Base-by-base conservation (phyloP, 179 eudicot species). In the Pouteria campechiana region DNA sequence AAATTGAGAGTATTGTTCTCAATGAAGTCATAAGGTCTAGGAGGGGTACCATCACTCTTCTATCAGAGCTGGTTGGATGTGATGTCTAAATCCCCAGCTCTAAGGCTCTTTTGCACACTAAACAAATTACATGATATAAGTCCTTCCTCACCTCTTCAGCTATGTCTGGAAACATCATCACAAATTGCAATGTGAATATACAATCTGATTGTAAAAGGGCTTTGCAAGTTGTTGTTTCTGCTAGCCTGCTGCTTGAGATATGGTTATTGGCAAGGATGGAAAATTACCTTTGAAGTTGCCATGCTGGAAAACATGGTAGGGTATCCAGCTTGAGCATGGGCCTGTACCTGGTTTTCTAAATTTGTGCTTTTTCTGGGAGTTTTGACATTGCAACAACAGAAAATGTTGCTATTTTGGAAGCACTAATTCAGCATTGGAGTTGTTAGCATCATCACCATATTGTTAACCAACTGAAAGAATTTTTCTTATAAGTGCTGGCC, bases 271-370 rank as follows among this genome's bases (percentile, higher is more conserved):
- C 9, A 85, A 81, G 58, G 82, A 86, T 50, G 89, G 93, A 41
- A 71, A 69, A 49, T 57, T 86, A 57, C 96, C 93, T 1, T 86
- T 93, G 96, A 79, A 35, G 18, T 76, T 86, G 62, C 85, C 89
- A 1, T 64, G 95, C 7, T 81, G 98, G 55, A 90, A 90, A 72
- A 90, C 98, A 18, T 90, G 98, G 98, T 95, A 90, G 57, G 73
- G 94, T 47, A 76, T 90, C 33, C 96, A 93, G 6, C 35, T 46
- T n/a, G 60, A 60, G 68, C 37, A 46, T 53, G 73, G 94, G 5
- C 94, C 96, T 49, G 63, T 90, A 54, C 74, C 88, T 23, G 90
- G 96, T 31, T 83, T 95, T 49, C 81, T 90, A 34, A 86, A 90
- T 58, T 77, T 86, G 86, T 11, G 81, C 88, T 44, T 87, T 80